Evolutionary conservation across 1,284 basidiomycete species (phyloP).

Genomic region (Pyrrhoderma noxium): DNA sequence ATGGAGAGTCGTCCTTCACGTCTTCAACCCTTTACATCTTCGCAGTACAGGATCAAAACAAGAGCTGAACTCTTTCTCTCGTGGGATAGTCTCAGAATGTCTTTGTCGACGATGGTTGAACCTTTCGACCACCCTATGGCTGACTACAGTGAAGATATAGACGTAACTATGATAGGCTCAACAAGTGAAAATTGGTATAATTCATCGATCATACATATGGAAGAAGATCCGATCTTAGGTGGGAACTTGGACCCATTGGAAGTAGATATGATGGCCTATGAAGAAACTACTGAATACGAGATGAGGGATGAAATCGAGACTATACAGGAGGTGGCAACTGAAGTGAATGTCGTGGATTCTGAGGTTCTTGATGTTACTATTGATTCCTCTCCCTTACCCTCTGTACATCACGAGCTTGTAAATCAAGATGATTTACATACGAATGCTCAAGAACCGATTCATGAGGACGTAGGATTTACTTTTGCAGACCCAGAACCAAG

Average conservation of each 20-base stretch:
- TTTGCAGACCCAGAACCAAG: not conserved
- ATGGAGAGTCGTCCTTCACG: too few relatives aligned
- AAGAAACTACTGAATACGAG: constrained; percentile 58
- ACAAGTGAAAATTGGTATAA: constrained; percentile 16
- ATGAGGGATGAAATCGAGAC: constrained; percentile 52
- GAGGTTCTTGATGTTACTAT: constrained; percentile 53
- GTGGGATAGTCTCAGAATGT: constrained; percentile 4
- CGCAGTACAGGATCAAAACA: not conserved
- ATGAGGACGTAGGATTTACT: too few relatives aligned
- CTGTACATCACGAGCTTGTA: constrained; percentile 3
- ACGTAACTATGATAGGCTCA: constrained; percentile 12
- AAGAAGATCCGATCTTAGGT: constrained; percentile 13
- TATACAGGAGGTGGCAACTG: constrained; percentile 21
- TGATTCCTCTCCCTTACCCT: constrained; percentile 26
- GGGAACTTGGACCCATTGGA: constrained; percentile 34
- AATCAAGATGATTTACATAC: not conserved
- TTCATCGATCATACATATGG: constrained; percentile 15
- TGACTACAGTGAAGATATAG: constrained; percentile 18
- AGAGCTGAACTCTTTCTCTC: too few relatives aligned
- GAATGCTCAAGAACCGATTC: constrained; percentile 37
- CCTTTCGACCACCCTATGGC: constrained; percentile 16
- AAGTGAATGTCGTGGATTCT: constrained; percentile 42
- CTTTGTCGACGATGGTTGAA: constrained; percentile 13
- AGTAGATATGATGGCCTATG: constrained; percentile 63
- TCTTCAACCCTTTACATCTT: not conserved